These are phyloP conservation scores for Scortechinia acanthostroma DNA, from an alignment of 2,329 filamentous ascomycete species.

Conservation along the genomic window DNA sequence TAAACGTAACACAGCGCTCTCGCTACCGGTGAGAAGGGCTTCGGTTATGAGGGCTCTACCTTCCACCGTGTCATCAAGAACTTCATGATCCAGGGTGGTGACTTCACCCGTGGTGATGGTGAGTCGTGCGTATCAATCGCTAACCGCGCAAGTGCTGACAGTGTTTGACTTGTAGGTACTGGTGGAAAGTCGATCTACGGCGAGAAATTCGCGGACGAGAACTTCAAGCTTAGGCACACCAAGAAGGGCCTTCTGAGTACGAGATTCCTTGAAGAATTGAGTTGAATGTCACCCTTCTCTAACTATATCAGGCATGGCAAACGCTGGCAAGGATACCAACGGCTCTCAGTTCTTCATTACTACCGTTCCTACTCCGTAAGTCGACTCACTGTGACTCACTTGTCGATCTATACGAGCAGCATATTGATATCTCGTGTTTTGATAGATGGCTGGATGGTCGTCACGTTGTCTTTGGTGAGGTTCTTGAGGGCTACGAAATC, in stretches of 20 bases:
- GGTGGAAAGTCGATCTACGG: conserved; percentile 66
- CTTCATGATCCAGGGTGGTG: conserved; percentile 68
- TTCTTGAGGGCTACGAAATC: conserved; percentile 60
- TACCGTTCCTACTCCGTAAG: conserved; percentile 41
- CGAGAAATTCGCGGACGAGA: conserved; percentile 61
- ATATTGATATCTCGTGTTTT: conserved; percentile 15
- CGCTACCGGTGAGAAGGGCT: conserved; percentile 61
- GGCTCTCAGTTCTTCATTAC: conserved; percentile 66
- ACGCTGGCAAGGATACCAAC: conserved; percentile 57
- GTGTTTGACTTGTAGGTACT: conserved; percentile 32
- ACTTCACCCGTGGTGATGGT: conserved; percentile 58
- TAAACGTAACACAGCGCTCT: conserved; percentile 31
- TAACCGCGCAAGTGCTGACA: neutral
- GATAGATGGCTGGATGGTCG: conserved; percentile 42
- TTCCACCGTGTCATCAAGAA: conserved; percentile 68
- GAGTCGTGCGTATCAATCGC: conserved; percentile 6
- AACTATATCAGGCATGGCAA: conserved; percentile 47
- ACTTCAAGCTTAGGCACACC: conserved; percentile 66
- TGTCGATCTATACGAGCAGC: neutral
- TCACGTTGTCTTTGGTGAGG: conserved; percentile 59
- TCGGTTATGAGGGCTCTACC: conserved; percentile 56
- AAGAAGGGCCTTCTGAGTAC: conserved; percentile 55
- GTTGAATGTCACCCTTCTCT: neutral
- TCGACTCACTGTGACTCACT: no score
- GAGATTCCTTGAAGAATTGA: conserved; percentile 12